A percentile compares a stretch with the other conserved stretches of the same genome.
Evolutionary conservation across 169 alveolate species (phyloP).

Genomic region (Eimeria acervulina): DNA sequence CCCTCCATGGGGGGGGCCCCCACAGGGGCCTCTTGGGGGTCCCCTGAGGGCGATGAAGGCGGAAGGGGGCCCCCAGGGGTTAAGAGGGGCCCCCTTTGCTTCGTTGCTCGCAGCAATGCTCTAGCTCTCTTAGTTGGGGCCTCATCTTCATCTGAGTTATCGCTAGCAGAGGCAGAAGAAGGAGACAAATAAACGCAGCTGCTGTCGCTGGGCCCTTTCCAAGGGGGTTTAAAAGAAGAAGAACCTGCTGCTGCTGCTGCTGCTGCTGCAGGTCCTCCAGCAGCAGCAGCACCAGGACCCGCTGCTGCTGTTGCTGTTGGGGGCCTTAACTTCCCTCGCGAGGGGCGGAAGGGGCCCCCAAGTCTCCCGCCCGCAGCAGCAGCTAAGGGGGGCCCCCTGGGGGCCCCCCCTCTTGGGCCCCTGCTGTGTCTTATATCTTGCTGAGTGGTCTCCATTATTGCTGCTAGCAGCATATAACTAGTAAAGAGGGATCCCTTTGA

Average conservation of each 20-base stretch:
- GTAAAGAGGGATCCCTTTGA: background rate
- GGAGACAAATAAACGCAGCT: slow-evolving; percentile 40
- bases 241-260: slow-evolving; percentile 28
- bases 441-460: background rate
- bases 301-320: background rate
- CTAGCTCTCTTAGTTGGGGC: slow-evolving; percentile 34
- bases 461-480: background rate
- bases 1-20: slow-evolving; percentile 2
- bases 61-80: background rate
- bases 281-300: background rate
- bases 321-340: background rate
- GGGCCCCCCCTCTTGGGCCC: slow-evolving; percentile 3
- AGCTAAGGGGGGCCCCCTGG: background rate
- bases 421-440: too few species aligned
- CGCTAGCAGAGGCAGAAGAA: slow-evolving; percentile 41
- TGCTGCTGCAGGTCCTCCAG: background rate
- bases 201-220: slow-evolving; percentile 57
- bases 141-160: slow-evolving; percentile 34
- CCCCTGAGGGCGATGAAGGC: background rate
- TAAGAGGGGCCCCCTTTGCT: background rate
- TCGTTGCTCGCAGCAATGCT: slow-evolving; percentile 8
- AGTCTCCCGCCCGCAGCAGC: background rate
- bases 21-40: background rate
- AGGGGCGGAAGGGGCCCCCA: background rate
- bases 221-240: slow-evolving; percentile 6